Base-by-base conservation (phyloP, 2,329 filamentous ascomycete genomes). In the Aspergillus transmontanensis region DNA sequence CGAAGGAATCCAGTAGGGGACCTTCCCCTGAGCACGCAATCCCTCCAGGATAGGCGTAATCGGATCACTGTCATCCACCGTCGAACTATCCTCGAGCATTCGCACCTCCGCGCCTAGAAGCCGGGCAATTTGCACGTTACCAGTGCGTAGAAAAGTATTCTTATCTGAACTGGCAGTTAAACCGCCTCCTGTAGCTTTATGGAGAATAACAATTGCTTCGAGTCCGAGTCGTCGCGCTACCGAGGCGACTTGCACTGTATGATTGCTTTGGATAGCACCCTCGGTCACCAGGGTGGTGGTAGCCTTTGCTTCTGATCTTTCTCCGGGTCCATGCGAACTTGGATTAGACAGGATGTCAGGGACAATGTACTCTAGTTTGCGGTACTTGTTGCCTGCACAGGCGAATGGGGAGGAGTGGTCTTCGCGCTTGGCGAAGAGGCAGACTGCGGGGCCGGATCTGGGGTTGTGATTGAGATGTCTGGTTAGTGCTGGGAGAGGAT, bases 71-170 rank as follows among this genome's bases (percentile, higher is more conserved):
- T 50, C 56, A 10, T 43, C 62, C 3, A 57, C 50, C 21, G 87
- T n/a, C 85, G 83, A 9, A 86, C 87, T 0, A 83, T 82, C 67
- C 85, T 85, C 23, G 81, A 87, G 71, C 75, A 85, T 26, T 80
- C 88, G 63, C 79, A 87, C 69, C 72, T 76, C 26, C 78, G 79
- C 60, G 67, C 73, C 65, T 14, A 75, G 55, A 58, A 78, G 58
- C 64, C 73, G 65, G 41, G 71, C 66, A 32, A 75, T 60, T 46
- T 75, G 73, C 32, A 71, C 68, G 21, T 76, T 76, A 0, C 74
- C 74, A 3, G 61, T 59, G 19, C 66, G 64, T 30, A 69, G 19
- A 51, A 75, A 76, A 6, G 63, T 59, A 0, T 56, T 50, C 41
- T 66, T 66, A 51, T 75, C 65, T 0, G 23, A 36, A 4, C 69